Evolutionary conservation across 1,284 basidiomycete species (phyloP).

Genomic region (Macrocybe sp.): DNA sequence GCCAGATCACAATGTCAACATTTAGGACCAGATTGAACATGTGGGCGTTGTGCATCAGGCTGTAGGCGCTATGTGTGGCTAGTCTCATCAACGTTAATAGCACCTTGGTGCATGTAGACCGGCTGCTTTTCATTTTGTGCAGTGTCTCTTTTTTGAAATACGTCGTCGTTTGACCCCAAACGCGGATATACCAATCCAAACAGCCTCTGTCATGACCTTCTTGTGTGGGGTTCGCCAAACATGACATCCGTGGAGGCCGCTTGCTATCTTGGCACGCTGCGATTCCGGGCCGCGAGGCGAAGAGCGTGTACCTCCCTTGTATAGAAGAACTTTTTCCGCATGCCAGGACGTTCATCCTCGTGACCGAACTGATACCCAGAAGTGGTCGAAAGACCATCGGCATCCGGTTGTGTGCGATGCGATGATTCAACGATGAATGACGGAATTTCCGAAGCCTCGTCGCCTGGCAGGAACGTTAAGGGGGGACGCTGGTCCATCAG

Average conservation of each 20-base stretch:
- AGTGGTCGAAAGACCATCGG: conserved; percentile 11
- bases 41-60: no score
- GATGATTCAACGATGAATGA: conserved; percentile 6
- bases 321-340: neutral
- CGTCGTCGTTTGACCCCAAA: no score
- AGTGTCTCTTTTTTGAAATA: no score
- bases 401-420: conserved; percentile 11
- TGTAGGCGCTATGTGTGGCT: no score
- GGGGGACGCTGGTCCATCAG: conserved; percentile 8
- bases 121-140: no score
- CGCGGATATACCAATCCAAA: no score
- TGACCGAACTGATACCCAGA: conserved; percentile 12
- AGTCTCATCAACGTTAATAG: no score
- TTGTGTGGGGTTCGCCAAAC: neutral
- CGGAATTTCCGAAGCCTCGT: conserved; percentile 11
- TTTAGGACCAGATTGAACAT: no score
- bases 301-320: neutral
- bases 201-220: conserved; percentile 1
- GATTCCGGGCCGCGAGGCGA: conserved; percentile 13
- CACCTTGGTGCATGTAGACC: no score
- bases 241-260: conserved; percentile 25
- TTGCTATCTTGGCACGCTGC: conserved; percentile 11
- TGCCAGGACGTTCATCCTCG: conserved; percentile 10
- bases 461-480: conserved; percentile 9
- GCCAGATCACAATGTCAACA: no score